A percentile compares a stretch with the other conserved stretches of the same genome.
Conservation (phyloP, 306 rosid genomes). For the Gleditsia sinensis region DNA sequence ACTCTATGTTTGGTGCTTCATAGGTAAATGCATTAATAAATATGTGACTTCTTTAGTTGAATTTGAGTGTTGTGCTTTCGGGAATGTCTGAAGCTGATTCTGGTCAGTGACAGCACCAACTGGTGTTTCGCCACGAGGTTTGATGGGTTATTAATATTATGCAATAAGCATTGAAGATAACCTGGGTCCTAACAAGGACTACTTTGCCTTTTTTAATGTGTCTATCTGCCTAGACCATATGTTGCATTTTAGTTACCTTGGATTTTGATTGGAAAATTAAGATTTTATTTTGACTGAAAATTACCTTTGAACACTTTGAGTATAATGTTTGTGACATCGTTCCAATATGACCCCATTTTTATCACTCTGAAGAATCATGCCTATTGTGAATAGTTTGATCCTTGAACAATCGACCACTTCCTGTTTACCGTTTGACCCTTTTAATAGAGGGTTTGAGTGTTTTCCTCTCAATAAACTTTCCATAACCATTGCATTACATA, state of each 20-base stretch:
- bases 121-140: constrained; percentile 10
- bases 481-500: background rate
- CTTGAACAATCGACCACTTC: constrained; percentile 3
- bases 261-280: background rate
- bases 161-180: background rate
- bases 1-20: too few species aligned
- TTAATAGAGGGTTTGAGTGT: background rate
- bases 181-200: background rate
- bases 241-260: constrained; percentile 2
- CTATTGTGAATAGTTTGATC: background rate
- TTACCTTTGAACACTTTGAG: background rate
- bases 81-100: background rate
- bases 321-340: background rate
- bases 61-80: background rate
- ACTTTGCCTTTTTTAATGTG: background rate
- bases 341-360: background rate
- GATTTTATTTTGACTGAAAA: background rate
- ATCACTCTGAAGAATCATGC: background rate
- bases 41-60: constrained; percentile 4
- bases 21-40: background rate
- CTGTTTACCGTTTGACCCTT: background rate
- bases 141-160: constrained; percentile 9
- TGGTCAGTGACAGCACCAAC: background rate
- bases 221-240: background rate
- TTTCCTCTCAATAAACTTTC: constrained; percentile 9